Percentiles rank a stretch among this genome's conserved stretches.
Conservation (phyloP, 1,284 basidiomycete genomes). For the Puccinia horiana region DNA sequence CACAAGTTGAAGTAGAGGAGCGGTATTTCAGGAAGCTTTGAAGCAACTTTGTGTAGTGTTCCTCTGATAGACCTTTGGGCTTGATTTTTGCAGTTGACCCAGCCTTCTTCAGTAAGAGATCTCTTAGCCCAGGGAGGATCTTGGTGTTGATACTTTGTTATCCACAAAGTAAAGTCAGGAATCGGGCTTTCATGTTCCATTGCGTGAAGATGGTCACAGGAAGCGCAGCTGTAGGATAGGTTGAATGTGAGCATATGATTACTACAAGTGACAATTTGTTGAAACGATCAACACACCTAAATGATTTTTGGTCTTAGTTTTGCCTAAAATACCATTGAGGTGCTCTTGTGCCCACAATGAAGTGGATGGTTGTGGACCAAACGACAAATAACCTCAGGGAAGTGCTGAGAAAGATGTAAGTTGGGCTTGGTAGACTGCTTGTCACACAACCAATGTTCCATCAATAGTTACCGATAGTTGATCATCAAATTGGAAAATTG, state of each 20-base stretch:
- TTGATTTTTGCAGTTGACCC: background rate
- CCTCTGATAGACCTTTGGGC: background rate
- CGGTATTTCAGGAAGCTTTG: background rate
- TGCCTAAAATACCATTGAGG: constrained; percentile 30
- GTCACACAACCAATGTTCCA: constrained; percentile 15
- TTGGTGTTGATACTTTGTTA: background rate
- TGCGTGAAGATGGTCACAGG: constrained; percentile 9
- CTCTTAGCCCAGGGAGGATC: background rate
- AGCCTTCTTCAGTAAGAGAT: background rate
- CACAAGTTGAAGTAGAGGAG: background rate
- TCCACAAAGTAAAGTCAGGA: background rate
- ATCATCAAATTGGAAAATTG: constrained; percentile 21
- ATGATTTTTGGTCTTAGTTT: constrained; percentile 24
- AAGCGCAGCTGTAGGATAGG: background rate
- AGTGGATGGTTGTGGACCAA: constrained; percentile 33
- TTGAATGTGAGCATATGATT: background rate
- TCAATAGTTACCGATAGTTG: constrained; percentile 11
- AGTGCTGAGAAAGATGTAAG: constrained; percentile 33
- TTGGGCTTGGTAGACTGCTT: constrained; percentile 22
- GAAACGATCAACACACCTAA: background rate
- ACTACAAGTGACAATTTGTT: background rate
- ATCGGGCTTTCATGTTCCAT: constrained; percentile 18
- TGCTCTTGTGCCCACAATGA: constrained; percentile 31
- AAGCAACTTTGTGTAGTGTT: constrained; percentile 15
- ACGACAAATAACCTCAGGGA: constrained; percentile 18